A percentile compares a stretch with the other conserved stretches of the same genome.
These are phyloP conservation scores for Pisolithus marmoratus DNA, from an alignment of 768 basidiomycete genomes.

Conservation along the genomic window DNA sequence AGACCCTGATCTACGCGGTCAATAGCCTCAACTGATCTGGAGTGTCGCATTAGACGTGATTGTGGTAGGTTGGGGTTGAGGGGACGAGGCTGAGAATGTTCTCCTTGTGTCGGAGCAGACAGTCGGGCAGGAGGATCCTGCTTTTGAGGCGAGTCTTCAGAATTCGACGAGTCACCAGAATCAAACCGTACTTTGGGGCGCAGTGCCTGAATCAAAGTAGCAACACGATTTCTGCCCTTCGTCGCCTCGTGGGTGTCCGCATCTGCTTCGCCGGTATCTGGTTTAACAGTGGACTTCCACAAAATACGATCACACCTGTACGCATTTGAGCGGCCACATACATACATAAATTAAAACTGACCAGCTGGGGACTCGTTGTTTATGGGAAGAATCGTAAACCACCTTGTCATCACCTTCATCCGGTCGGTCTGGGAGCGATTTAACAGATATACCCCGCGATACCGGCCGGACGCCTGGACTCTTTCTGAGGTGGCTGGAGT, in stretches of 20 bases:
- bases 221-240: slow-evolving; percentile 42
- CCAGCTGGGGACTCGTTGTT: slow-evolving; percentile 84
- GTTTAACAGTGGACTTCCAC: slow-evolving; percentile 67
- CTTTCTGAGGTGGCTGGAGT: slow-evolving; percentile 17
- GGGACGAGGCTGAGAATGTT: slow-evolving; percentile 10
- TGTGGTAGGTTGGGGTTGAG: slow-evolving; percentile 18
- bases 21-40: slow-evolving; percentile 26
- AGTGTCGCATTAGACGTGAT: slow-evolving; percentile 11
- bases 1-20: slow-evolving; percentile 3
- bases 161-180: slow-evolving; percentile 28
- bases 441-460: slow-evolving; percentile 24
- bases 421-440: slow-evolving; percentile 31
- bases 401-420: slow-evolving; percentile 47
- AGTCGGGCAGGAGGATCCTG: slow-evolving; percentile 19
- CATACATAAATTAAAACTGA: slow-evolving; percentile 26
- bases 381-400: slow-evolving; percentile 76
- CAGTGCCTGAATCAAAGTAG: slow-evolving; percentile 52
- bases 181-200: slow-evolving; percentile 40
- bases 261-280: slow-evolving; percentile 37
- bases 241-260: slow-evolving; percentile 27
- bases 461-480: slow-evolving; percentile 17
- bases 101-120: background rate
- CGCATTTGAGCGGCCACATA: background rate
- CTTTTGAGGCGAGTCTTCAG: slow-evolving; percentile 16
- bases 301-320: slow-evolving; percentile 79